Base-by-base conservation (phyloP, 768 basidiomycete species). In the Cyclocybe aegerita region DNA sequence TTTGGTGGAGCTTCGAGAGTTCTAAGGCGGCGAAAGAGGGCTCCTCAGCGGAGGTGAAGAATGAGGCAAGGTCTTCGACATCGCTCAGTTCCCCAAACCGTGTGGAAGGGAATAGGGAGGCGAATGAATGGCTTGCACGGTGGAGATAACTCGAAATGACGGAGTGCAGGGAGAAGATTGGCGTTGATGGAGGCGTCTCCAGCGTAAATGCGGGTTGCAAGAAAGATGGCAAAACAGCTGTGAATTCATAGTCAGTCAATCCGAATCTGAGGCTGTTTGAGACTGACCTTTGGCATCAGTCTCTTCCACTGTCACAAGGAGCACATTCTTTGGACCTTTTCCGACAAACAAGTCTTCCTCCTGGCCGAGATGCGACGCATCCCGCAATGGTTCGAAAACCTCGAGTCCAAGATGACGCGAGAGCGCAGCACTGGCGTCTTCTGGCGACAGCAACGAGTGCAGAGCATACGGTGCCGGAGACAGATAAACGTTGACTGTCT, bases 371-470 rank as follows among this genome's bases (percentile, higher is more conserved):
- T 63, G 54, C 32, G 69, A 70, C 45, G 68, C 62, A 52, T 72
- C 71, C 46, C 57, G 67, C 29, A 82, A 64, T 17, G 72, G 67
- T 60, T 87, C 85, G 56, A 84, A 83, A 14, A 67, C 67, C 58
- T 90, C 88, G 4, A 90, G 75, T n/a, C 84, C 82, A 9, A 90
- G 77, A 63, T 90, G 87, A 46, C 78, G 80, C 14, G 86, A 79
- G 31, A 91, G 70, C 5, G 74, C 80, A 33, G 80, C 74, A 57
- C 77, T 82, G 38, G 84, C 84, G 43, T 81, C 78, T 37, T 77
- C 72, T 23, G 75, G 71, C 14, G 79, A 75, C 17, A 83, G 66
- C 14, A 56, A 66, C 4, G 77, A 59, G 1, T 67, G 72, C 39
- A 73, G 59, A 9, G 64, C 60, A 2, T 70, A 54, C 6, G 64